Percentiles rank a stretch among this genome's conserved stretches.
Evolutionary conservation across 495 filamentous ascomycete species (phyloP).

Genomic region (Melanomma pulvis-pyrius): DNA sequence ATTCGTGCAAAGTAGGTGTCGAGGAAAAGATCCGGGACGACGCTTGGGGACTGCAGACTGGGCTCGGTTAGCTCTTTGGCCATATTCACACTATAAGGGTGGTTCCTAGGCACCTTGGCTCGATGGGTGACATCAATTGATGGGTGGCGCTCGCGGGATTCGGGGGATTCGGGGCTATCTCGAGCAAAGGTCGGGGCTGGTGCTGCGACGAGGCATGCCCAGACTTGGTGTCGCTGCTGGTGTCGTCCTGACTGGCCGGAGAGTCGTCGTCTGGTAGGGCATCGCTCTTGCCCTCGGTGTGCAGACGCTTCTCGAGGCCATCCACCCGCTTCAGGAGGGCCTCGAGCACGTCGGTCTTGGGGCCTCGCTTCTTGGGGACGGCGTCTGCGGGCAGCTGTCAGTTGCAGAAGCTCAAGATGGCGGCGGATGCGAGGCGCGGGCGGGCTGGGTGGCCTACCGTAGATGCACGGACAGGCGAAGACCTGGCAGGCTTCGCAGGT

Average conservation of each 20-base stretch:
- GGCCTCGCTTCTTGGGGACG: constrained; percentile 83
- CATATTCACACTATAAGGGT: constrained; percentile 5
- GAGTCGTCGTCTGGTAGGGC: constrained; percentile 28
- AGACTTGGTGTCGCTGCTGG: constrained; percentile 22
- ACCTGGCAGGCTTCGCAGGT: constrained; percentile 87
- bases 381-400: constrained; percentile 61
- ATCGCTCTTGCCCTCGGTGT: constrained; percentile 46
- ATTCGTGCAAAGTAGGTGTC: constrained; percentile 76
- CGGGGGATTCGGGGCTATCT: constrained; percentile 31
- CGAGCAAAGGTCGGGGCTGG: constrained; percentile 27
- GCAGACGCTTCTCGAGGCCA: constrained; percentile 76
- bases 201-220: constrained; percentile 1
- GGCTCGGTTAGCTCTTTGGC: constrained; percentile 20
- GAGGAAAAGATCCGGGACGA: constrained; percentile 57
- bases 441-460: constrained; percentile 59
- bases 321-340: constrained; percentile 81
- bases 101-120: constrained; percentile 33
- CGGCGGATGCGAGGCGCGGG: background rate
- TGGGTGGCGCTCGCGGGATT: constrained; percentile 13
- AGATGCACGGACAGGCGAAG: constrained; percentile 85
- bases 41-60: constrained; percentile 36
- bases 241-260: constrained; percentile 20
- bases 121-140: constrained; percentile 36
- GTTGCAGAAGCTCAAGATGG: background rate
- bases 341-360: constrained; percentile 86